phyloP scores from a whole-genome alignment of 1,284 basidiomycete genomes.

The Kwoniella shivajii region DNA sequence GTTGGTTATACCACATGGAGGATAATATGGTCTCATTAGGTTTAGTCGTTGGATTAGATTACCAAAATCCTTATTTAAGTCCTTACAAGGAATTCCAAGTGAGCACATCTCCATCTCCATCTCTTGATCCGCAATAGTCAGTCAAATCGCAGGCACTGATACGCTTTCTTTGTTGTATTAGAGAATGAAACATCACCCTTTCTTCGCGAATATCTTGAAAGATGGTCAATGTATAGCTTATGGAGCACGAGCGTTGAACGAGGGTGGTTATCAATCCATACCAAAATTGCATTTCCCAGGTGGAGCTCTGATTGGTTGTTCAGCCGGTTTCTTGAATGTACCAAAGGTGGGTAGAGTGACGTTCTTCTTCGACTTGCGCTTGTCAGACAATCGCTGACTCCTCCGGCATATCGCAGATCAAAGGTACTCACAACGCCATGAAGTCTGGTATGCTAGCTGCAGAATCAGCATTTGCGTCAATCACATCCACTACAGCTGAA shows the following conservation, averaged over 20 bases:
- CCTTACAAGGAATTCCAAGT: conserved; percentile 94
- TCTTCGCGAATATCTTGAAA: conserved; percentile 78
- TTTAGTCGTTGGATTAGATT: conserved; percentile 91
- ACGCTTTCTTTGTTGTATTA: conserved; percentile 46
- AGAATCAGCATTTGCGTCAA: conserved; percentile 75
- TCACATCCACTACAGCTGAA: conserved; percentile 55
- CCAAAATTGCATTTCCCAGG: conserved; percentile 93
- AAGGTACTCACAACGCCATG: conserved; percentile 99
- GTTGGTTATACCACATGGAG: conserved; percentile 95
- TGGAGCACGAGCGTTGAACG: conserved; percentile 87
- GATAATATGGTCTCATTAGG: conserved; percentile 89
- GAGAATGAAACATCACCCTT: conserved; percentile 97
- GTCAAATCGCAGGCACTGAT: background rate
- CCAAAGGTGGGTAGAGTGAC: conserved; percentile 62
- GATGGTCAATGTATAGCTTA: conserved; percentile 83
- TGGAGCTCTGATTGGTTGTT: conserved; percentile 92
- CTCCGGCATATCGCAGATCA: conserved; percentile 62
- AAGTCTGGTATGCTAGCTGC: conserved; percentile 97
- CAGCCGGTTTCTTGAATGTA: conserved; percentile 94
- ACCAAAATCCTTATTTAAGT: conserved; percentile 88
- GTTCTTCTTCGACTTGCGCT: background rate
- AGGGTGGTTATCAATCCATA: conserved; percentile 92
- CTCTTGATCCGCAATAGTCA: background rate
- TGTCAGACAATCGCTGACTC: conserved; percentile 57
- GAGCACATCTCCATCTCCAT: conserved; percentile 23